Conservation (phyloP, 83 land plant species). For the Diphasiastrum complanatum region DNA sequence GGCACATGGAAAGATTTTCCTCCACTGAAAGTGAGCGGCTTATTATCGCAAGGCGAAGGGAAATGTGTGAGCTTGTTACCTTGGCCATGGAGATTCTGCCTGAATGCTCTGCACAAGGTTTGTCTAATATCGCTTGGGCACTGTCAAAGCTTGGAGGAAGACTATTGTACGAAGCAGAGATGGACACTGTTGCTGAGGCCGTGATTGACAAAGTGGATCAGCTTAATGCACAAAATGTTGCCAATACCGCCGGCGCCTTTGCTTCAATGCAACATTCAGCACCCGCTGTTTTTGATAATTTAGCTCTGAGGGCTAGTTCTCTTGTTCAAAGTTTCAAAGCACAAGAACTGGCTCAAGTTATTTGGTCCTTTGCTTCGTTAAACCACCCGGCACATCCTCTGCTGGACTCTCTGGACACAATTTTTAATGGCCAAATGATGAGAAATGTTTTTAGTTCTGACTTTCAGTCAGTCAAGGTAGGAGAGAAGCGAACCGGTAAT, state of each 20-base stretch:
- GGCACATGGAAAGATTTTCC: slow-evolving; percentile 78
- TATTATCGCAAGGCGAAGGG: slow-evolving; percentile 70
- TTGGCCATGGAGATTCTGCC: slow-evolving; percentile 72
- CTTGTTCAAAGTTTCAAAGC: slow-evolving; percentile 44
- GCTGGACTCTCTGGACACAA: slow-evolving; percentile 56
- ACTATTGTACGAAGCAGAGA: slow-evolving; percentile 62
- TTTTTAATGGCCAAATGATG: slow-evolving; percentile 14
- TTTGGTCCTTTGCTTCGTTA: slow-evolving; percentile 86
- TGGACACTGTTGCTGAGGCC: slow-evolving; percentile 74
- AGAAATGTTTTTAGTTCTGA: neutral
- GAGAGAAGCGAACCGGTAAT: too few relatives aligned
- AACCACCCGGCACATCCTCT: slow-evolving; percentile 53
- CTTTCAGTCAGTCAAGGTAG: neutral
- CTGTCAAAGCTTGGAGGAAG: slow-evolving; percentile 89
- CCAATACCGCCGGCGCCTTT: slow-evolving; percentile 87
- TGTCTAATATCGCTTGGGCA: slow-evolving; percentile 94
- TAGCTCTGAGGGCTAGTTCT: slow-evolving; percentile 48
- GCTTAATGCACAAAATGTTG: slow-evolving; percentile 86
- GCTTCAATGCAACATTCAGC: slow-evolving; percentile 89
- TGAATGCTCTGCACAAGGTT: slow-evolving; percentile 71
- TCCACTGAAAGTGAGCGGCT: slow-evolving; percentile 53
- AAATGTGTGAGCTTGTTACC: slow-evolving; percentile 72
- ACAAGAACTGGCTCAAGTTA: slow-evolving; percentile 74
- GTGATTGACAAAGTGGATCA: slow-evolving; percentile 51
- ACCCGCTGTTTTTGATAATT: slow-evolving; percentile 48